Conservation (phyloP, 441 rosid species). For the Manihot esculenta region DNA sequence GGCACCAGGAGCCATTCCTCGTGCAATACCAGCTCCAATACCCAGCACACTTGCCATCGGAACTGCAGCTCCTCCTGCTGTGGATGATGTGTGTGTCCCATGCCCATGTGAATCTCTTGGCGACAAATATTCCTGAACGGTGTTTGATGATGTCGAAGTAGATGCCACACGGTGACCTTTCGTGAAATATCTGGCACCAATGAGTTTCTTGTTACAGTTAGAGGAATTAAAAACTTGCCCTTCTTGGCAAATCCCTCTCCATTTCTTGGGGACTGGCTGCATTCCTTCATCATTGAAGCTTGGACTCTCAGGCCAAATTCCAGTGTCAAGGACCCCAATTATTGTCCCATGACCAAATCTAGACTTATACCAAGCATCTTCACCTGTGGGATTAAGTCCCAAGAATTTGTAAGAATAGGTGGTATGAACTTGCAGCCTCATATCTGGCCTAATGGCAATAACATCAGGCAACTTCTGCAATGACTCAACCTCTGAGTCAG, state of each 20-base stretch:
- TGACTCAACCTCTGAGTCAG: slow-evolving; percentile 44
- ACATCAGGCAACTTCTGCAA: slow-evolving; percentile 58
- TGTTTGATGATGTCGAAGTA: slow-evolving; percentile 34
- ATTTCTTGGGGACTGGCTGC: slow-evolving; percentile 59
- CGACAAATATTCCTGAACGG: slow-evolving; percentile 61
- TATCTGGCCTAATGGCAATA: slow-evolving; percentile 74
- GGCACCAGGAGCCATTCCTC: slow-evolving; percentile 81
- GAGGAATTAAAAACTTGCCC: slow-evolving; percentile 47
- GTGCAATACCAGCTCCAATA: slow-evolving; percentile 63
- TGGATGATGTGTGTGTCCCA: slow-evolving; percentile 87
- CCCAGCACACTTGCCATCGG: slow-evolving; percentile 69
- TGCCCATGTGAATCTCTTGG: slow-evolving; percentile 90
- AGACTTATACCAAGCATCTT: slow-evolving; percentile 69
- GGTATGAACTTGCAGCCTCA: slow-evolving; percentile 64
- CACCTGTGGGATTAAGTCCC: slow-evolving; percentile 54
- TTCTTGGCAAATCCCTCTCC: slow-evolving; percentile 69
- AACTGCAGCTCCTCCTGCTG: slow-evolving; percentile 65
- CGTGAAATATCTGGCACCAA: slow-evolving; percentile 77
- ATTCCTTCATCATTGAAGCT: slow-evolving; percentile 73
- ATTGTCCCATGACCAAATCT: slow-evolving; percentile 72
- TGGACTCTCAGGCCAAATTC: slow-evolving; percentile 74
- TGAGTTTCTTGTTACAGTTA: slow-evolving; percentile 62
- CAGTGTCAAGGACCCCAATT: slow-evolving; percentile 70
- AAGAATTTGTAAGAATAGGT: slow-evolving; percentile 82
- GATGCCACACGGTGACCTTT: slow-evolving; percentile 54